Base-by-base conservation (phyloP, 805 yeast species). In the Yamadazyma tumulicola region DNA sequence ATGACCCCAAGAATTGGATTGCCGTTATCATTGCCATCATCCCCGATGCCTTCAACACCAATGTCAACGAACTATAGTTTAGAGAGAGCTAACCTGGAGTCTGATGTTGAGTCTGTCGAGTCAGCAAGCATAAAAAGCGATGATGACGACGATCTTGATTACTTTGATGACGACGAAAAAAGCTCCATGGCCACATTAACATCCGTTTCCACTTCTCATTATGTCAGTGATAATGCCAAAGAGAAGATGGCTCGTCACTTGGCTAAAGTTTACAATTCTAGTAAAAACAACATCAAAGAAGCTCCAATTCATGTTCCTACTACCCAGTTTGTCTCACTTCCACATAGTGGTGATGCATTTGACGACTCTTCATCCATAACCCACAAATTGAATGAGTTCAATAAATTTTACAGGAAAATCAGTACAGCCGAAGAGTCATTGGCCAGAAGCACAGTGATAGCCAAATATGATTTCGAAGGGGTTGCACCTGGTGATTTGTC, bases 401-500 rank as follows among this genome's bases (percentile, higher is more conserved):
- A 47, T 22, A 31, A 38, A 14, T 54, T 59, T 27, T 62, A 59
- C 37, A 43, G 39, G 11, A 45, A 46, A 17, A 14, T 55, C 3
- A 29, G 36, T 8, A 13, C 23, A 8, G n/a, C 32, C 11, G 34
- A 38, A 3, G 33, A 35, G 9, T 25, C 29, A 9, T n/a, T 16
- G 19, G 21, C 11, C 8, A 29, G 29, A 17, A 24, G 17, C 20
- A 27, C 32, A 2, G 20, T 43, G 4, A 23, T 37, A 36, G 55
- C 55, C 9, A 47, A 45, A 29, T 35, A 44, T 35, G 54, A 47
- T 36, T 66, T 61, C 35, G 39, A 37, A 6, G 70, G 69, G 1
- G 44, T 31, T 12, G 50, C 56, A 32, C 54, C 65, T 1, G 72
- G 70, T 2, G 71, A 66, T 32, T 51, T 66, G 27, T 50, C 67